A percentile compares a stretch with the other conserved stretches of the same genome.
These are phyloP conservation scores for Hygrocybe punicea DNA, from an alignment of 768 basidiomycete species.

Conservation along the genomic window DNA sequence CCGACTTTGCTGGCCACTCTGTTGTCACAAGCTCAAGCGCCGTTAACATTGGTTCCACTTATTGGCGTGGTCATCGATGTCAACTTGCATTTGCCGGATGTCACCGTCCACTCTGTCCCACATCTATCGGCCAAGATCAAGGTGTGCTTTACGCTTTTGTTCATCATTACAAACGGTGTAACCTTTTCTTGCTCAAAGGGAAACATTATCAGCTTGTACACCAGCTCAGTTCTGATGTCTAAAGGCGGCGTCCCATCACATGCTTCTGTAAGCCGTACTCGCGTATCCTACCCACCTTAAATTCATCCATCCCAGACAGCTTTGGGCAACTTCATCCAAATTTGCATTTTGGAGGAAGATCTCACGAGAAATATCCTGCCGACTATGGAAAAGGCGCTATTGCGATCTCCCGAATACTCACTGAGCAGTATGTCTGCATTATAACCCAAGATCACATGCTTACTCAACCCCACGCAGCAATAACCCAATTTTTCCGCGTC, in stretches of 20 bases:
- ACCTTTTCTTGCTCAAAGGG: slow-evolving; percentile 42
- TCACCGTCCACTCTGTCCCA: slow-evolving; percentile 42
- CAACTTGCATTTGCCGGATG: slow-evolving; percentile 58
- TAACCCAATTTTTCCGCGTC: slow-evolving; percentile 54
- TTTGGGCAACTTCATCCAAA: slow-evolving; percentile 59
- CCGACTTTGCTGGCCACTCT: slow-evolving; percentile 51
- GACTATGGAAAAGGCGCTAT: slow-evolving; percentile 71
- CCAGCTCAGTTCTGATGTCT: slow-evolving; percentile 60
- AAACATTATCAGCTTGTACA: slow-evolving; percentile 58
- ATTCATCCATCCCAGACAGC: slow-evolving; percentile 39
- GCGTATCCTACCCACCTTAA: slow-evolving; percentile 1
- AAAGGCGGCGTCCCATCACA: slow-evolving; percentile 61
- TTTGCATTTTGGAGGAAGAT: slow-evolving; percentile 49
- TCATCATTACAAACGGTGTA: neutral
- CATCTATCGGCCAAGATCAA: slow-evolving; percentile 47
- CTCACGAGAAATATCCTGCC: slow-evolving; percentile 59
- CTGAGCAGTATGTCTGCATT: slow-evolving; percentile 50
- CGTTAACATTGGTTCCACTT: slow-evolving; percentile 45
- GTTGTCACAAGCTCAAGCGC: slow-evolving; percentile 43
- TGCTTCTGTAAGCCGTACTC: slow-evolving; percentile 44
- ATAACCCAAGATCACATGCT: neutral
- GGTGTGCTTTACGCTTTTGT: slow-evolving; percentile 25
- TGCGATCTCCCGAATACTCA: slow-evolving; percentile 78
- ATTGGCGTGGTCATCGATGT: slow-evolving; percentile 72
- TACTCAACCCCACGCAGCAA: slow-evolving; percentile 36